Percentiles rank a stretch among this genome's conserved stretches.
Conservation (phyloP, 345 rosid genomes). For the Litchi chinensis region DNA sequence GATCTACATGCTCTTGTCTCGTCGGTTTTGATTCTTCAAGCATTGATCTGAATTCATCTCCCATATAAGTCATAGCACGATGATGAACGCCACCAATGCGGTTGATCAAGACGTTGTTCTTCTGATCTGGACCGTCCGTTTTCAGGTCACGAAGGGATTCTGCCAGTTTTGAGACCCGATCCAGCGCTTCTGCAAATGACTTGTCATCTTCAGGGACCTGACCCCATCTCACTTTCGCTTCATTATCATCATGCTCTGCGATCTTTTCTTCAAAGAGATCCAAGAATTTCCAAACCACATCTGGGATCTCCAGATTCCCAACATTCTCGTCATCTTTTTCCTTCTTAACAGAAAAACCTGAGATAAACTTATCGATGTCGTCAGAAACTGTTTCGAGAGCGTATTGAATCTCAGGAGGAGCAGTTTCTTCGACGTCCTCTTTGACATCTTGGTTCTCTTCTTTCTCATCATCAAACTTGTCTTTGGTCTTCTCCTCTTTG, state of each 20-base stretch:
- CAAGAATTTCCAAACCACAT: conserved; percentile 55
- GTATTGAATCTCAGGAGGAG: conserved; percentile 36
- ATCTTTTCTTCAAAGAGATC: conserved; percentile 59
- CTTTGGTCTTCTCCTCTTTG: background rate
- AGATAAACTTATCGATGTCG: conserved; percentile 53
- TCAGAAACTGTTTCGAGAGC: conserved; percentile 52
- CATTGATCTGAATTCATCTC: conserved; percentile 65
- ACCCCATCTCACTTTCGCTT: conserved; percentile 42
- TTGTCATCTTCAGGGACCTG: conserved; percentile 43
- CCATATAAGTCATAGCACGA: conserved; percentile 74
- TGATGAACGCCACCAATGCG: conserved; percentile 63
- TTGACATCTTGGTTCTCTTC: conserved; percentile 13
- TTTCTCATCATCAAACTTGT: background rate
- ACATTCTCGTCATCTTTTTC: conserved; percentile 24
- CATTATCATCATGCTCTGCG: conserved; percentile 47
- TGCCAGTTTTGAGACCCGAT: conserved; percentile 60
- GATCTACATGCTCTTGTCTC: conserved; percentile 23
- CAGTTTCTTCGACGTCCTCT: conserved; percentile 24
- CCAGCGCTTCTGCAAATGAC: conserved; percentile 46
- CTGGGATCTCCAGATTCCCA: conserved; percentile 43
- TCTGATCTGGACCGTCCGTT: conserved; percentile 45
- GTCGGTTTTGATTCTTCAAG: conserved; percentile 41
- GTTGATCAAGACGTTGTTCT: conserved; percentile 40
- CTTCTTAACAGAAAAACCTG: conserved; percentile 23
- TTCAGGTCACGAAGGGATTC: conserved; percentile 30